A percentile compares a stretch with the other conserved stretches of the same genome.
These are phyloP conservation scores for Cornus florida DNA, from an alignment of 148 eudicot genomes.

Conservation along the genomic window DNA sequence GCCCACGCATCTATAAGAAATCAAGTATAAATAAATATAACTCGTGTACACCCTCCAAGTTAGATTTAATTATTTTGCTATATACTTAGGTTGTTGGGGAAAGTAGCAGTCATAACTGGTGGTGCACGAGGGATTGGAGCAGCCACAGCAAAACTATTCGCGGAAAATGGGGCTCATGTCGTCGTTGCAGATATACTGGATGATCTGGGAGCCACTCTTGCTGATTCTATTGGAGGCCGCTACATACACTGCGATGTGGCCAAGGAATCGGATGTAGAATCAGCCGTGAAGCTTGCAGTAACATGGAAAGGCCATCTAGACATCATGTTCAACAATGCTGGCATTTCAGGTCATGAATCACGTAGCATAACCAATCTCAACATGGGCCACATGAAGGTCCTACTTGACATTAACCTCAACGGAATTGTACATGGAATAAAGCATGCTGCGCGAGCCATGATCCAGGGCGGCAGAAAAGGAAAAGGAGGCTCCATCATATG, in stretches of 20 bases:
- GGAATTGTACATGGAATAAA: constrained; percentile 73
- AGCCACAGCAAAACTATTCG: constrained; percentile 59
- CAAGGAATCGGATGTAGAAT: constrained; percentile 62
- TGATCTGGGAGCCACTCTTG: constrained; percentile 51
- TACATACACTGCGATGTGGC: constrained; percentile 83
- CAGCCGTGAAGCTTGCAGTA: constrained; percentile 56
- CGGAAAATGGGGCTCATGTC: constrained; percentile 69
- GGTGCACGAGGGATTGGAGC: constrained; percentile 95
- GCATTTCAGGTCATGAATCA: constrained; percentile 47
- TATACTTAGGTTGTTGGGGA: constrained; percentile 43
- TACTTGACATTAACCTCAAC: constrained; percentile 47
- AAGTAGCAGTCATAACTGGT: constrained; percentile 86
- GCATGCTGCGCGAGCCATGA: constrained; percentile 77
- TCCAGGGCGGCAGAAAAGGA: constrained; percentile 12
- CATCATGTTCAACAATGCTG: constrained; percentile 86
- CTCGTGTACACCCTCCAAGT: not conserved
- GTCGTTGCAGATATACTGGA: constrained; percentile 77
- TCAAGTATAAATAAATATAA: no score
- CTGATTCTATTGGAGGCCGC: constrained; percentile 61
- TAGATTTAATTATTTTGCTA: constrained; percentile 5
- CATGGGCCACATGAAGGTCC: constrained; percentile 41
- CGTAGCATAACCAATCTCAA: constrained; percentile 63
- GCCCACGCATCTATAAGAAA: no score
- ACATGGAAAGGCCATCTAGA: constrained; percentile 74
- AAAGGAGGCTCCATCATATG: constrained; percentile 67